Percentiles rank a stretch among this genome's conserved stretches.
Conservation (phyloP, 1,139 yeast genomes). For the Saccharomyces pastorianus region DNA sequence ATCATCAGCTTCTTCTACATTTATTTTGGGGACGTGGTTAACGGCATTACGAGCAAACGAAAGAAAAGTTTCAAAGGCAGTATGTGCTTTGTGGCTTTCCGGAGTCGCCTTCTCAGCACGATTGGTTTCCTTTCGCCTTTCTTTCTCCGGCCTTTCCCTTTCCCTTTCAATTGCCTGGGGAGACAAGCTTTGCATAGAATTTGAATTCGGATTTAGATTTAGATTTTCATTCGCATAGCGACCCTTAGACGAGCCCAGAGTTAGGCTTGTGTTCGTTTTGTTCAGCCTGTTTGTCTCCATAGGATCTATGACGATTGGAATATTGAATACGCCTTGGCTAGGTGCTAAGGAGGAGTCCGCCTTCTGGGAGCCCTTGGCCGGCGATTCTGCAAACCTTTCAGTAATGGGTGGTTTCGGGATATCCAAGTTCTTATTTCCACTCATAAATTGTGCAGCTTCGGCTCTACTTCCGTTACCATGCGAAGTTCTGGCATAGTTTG, state of each 20-base stretch:
- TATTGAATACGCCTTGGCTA: background rate
- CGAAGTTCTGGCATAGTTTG: background rate
- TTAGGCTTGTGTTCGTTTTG: background rate
- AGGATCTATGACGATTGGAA: background rate
- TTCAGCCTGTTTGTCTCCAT: background rate
- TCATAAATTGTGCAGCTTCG: background rate
- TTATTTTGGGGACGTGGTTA: slow-evolving; percentile 16
- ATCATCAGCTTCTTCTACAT: slow-evolving; percentile 5
- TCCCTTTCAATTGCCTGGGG: background rate
- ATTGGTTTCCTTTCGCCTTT: background rate
- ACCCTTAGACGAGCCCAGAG: background rate
- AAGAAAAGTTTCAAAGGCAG: slow-evolving; percentile 12
- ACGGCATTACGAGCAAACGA: slow-evolving; percentile 21
- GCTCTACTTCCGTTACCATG: no score
- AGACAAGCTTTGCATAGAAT: background rate
- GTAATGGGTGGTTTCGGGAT: no score
- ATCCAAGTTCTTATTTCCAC: no score
- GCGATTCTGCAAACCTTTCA: background rate
- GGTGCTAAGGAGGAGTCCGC: background rate
- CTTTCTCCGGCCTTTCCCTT: background rate
- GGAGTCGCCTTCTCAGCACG: background rate
- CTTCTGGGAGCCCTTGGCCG: background rate
- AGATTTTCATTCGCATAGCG: background rate
- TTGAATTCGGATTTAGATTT: background rate
- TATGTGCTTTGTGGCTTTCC: background rate